These are phyloP conservation scores for Microsporum audouinii DNA, from an alignment of 2,329 filamentous ascomycete genomes.

Conservation along the genomic window DNA sequence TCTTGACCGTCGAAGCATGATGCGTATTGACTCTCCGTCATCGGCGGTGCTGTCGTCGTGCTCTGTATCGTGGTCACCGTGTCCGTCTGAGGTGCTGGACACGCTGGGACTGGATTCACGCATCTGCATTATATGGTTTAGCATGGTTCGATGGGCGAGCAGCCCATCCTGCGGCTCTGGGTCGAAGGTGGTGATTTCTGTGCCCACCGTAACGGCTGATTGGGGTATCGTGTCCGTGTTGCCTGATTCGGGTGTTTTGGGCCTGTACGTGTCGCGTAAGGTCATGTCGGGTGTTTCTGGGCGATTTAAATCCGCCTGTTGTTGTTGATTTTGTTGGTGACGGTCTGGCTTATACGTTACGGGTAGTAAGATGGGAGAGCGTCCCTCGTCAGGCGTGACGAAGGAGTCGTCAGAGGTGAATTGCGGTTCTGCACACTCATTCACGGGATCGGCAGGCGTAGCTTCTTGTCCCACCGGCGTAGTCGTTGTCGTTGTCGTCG, in stretches of 20 bases:
- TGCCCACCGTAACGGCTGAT: constrained; percentile 53
- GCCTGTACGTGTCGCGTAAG: background rate
- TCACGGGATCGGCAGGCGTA: background rate
- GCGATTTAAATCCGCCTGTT: background rate
- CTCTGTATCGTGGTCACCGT: constrained; percentile 19
- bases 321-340: background rate
- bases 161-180: constrained; percentile 55
- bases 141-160: constrained; percentile 31
- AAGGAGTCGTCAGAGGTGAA: constrained; percentile 8
- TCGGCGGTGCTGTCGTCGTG: constrained; percentile 22
- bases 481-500: background rate
- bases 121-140: constrained; percentile 40
- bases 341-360: background rate
- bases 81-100: constrained; percentile 29
- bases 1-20: constrained; percentile 42
- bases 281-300: background rate
- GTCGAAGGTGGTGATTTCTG: constrained; percentile 53
- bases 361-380: constrained; percentile 9
- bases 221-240: constrained; percentile 40
- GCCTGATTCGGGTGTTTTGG: constrained; percentile 12
- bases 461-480: background rate
- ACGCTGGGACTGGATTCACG: constrained; percentile 36
- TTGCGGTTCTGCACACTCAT: background rate
- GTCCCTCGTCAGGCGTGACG: constrained; percentile 14
- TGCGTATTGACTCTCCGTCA: constrained; percentile 45